phyloP scores from a whole-genome alignment of 768 basidiomycete species.

The Cystofilobasidium bisporidii region DNA sequence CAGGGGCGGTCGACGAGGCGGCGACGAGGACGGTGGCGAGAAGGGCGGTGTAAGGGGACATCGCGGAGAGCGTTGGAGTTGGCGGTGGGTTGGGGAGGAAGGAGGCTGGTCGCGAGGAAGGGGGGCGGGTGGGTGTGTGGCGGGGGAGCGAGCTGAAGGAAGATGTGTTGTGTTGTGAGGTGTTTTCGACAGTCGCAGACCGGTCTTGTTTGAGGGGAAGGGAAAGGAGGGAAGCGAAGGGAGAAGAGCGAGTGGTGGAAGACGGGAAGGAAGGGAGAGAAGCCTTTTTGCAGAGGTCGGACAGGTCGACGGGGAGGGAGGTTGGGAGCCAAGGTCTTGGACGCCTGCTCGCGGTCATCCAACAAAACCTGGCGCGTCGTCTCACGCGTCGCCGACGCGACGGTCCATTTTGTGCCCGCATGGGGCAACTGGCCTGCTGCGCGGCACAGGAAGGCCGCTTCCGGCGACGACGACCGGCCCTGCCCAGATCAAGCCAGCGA shows the following conservation, averaged over 20 bases:
- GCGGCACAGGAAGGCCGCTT: too few species aligned
- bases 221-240: background rate
- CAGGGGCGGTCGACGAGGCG: background rate
- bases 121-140: background rate
- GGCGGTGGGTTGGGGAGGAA: background rate
- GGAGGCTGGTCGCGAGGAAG: background rate
- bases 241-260: background rate
- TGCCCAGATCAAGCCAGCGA: too few species aligned
- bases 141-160: background rate
- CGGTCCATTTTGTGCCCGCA: background rate
- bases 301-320: background rate
- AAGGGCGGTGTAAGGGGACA: conserved; percentile 1
- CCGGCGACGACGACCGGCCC: background rate
- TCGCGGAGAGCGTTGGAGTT: background rate
- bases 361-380: too few species aligned
- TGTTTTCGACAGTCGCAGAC: background rate
- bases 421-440: too few species aligned
- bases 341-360: too few species aligned
- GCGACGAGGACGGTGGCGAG: conserved; percentile 15
- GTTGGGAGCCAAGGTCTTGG: too few species aligned
- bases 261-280: too few species aligned
- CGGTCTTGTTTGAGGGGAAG: conserved; percentile 6
- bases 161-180: background rate
- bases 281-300: background rate
- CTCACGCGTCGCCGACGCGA: conserved; percentile 3